phyloP scores from a whole-genome alignment of 768 basidiomycete species.

The Suillus hirtellus region DNA sequence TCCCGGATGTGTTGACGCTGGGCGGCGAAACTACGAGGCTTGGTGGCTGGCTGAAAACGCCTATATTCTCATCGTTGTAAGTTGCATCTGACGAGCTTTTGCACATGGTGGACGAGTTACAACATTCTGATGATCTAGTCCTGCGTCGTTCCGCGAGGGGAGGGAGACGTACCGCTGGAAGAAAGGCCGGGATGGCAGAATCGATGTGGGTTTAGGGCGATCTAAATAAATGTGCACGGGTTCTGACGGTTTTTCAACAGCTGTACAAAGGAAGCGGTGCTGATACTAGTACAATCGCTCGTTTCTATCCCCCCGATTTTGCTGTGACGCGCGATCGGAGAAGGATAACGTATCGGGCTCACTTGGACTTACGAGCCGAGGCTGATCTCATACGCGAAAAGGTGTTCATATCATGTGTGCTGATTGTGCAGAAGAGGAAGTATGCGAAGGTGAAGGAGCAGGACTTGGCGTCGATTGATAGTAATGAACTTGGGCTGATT shows the following conservation, averaged over 20 bases:
- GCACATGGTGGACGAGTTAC: neutral
- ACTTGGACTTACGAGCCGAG: conserved; percentile 1
- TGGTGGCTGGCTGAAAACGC: conserved; percentile 8
- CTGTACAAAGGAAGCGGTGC: neutral
- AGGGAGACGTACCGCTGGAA: conserved; percentile 7
- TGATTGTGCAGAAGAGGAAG: conserved; percentile 10
- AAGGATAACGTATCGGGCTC: neutral
- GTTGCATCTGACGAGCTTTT: neutral
- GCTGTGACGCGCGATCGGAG: neutral
- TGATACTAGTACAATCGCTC: neutral
- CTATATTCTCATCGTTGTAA: conserved; percentile 3
- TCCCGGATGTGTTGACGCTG: conserved; percentile 9
- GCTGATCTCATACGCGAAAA: conserved; percentile 12
- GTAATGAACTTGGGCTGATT: too few species aligned
- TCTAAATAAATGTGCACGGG: neutral
- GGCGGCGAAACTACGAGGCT: neutral
- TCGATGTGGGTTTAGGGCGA: neutral
- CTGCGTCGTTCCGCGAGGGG: conserved; percentile 5
- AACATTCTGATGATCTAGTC: neutral
- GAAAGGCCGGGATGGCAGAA: neutral
- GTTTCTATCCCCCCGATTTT: neutral
- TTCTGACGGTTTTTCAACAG: neutral
- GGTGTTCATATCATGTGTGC: conserved; percentile 8
- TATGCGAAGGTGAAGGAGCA: neutral
- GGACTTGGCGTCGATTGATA: neutral